A percentile compares a stretch with the other conserved stretches of the same genome.
Conservation (phyloP, 2,329 filamentous ascomycete species). For the Neonectria punicea region DNA sequence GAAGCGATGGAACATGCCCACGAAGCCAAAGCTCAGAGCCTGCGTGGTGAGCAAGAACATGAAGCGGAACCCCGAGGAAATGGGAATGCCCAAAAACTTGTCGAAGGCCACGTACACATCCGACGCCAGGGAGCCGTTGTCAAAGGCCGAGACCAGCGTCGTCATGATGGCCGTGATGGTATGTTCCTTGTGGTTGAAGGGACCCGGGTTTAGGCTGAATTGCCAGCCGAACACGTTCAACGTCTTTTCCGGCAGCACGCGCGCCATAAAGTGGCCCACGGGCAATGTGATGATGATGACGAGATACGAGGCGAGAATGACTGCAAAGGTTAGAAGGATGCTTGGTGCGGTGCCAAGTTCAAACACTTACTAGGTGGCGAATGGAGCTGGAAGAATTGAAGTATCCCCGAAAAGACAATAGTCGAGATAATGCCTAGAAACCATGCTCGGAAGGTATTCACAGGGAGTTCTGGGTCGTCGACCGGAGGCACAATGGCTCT, state of each 20-base stretch:
- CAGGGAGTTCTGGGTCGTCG: conserved; percentile 9
- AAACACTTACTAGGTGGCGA: conserved; percentile 7
- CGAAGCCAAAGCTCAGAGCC: conserved; percentile 60
- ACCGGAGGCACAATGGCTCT: conserved; percentile 12
- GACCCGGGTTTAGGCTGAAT: conserved; percentile 22
- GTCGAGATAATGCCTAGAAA: conserved; percentile 13
- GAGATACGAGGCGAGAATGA: conserved; percentile 10
- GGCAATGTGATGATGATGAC: conserved; percentile 16
- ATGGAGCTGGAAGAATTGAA: conserved; percentile 23
- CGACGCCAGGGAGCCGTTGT: conserved; percentile 11
- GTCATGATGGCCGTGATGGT: conserved; percentile 27
- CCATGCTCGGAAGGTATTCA: conserved; percentile 14
- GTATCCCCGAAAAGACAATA: conserved; percentile 5
- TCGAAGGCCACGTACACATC: conserved; percentile 17
- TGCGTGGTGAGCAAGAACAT: conserved; percentile 46
- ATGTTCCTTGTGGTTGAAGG: conserved; percentile 29
- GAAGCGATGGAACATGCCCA: conserved; percentile 56
- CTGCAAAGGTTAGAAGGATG: background rate
- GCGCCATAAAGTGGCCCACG: conserved; percentile 12
- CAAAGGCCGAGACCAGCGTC: conserved; percentile 5
- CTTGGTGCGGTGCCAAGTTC: no score
- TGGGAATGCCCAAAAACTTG: conserved; percentile 7
- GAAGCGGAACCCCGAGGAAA: background rate
- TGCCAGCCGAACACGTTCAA: background rate
- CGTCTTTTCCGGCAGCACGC: background rate